Percentiles rank a stretch among this genome's conserved stretches.
These are phyloP conservation scores for Zymoseptoria brevis DNA, from an alignment of 2,329 filamentous ascomycete species.

Conservation along the genomic window DNA sequence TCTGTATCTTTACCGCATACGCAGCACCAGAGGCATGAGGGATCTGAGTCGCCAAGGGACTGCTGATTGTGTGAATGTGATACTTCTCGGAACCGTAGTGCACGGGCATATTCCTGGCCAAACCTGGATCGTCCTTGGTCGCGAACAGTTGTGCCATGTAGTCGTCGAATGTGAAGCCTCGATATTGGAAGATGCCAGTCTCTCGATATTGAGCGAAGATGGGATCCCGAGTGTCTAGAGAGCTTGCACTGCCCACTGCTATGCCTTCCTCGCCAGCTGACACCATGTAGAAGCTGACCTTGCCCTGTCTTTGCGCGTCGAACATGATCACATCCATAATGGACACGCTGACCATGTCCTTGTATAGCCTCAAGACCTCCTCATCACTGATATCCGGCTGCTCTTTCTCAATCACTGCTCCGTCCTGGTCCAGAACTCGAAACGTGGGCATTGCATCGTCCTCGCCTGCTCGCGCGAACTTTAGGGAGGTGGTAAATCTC, in stretches of 20 bases:
- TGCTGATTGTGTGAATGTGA: constrained; percentile 84
- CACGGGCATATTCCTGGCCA: constrained; percentile 91
- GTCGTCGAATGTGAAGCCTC: constrained; percentile 76
- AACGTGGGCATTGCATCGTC: constrained; percentile 79
- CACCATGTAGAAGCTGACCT: constrained; percentile 93
- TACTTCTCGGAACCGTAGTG: constrained; percentile 82
- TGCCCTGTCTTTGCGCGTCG: constrained; percentile 91
- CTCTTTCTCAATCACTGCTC: constrained; percentile 66
- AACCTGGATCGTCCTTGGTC: constrained; percentile 70
- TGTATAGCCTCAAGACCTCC: constrained; percentile 55
- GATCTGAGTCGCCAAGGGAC: constrained; percentile 78
- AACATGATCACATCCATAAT: constrained; percentile 99
- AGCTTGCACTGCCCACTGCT: constrained; percentile 79
- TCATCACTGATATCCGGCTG: constrained; percentile 57
- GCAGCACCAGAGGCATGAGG: constrained; percentile 82
- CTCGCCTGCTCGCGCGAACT: constrained; percentile 66
- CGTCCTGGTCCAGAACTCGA: constrained; percentile 83
- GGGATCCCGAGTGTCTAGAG: constrained; percentile 74
- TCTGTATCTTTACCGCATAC: constrained; percentile 78
- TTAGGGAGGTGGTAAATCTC: constrained; percentile 74
- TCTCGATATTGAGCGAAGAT: constrained; percentile 94
- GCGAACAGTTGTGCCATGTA: constrained; percentile 96
- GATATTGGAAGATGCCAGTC: constrained; percentile 80
- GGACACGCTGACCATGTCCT: constrained; percentile 59
- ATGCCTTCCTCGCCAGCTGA: constrained; percentile 92